These are phyloP conservation scores for Syzygium aqueum DNA, from an alignment of 345 rosid genomes.

Conservation along the genomic window DNA sequence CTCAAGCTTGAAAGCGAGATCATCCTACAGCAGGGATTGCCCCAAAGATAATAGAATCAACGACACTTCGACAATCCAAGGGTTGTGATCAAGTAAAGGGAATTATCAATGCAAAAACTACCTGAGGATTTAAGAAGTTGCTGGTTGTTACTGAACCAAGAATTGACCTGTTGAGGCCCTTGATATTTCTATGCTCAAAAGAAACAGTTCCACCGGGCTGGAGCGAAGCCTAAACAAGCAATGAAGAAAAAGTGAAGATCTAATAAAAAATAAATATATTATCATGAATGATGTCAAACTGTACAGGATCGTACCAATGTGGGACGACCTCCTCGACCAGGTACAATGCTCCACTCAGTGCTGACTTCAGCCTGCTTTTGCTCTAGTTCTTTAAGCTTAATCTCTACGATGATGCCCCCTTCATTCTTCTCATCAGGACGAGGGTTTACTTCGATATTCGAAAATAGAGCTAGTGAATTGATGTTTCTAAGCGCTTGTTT, in stretches of 20 bases:
- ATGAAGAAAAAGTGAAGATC: background rate
- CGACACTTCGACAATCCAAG: background rate
- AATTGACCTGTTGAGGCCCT: slow-evolving; percentile 87
- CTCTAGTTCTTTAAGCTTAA: slow-evolving; percentile 92
- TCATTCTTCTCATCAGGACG: slow-evolving; percentile 95
- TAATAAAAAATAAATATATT: background rate
- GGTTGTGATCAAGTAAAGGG: background rate
- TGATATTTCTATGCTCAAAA: slow-evolving; percentile 86
- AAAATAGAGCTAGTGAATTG: slow-evolving; percentile 72
- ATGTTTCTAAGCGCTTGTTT: slow-evolving; percentile 86
- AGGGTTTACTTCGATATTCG: slow-evolving; percentile 94
- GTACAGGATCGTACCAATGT: slow-evolving; percentile 43
- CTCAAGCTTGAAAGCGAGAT: slow-evolving; percentile 96
- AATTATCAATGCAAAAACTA: slow-evolving; percentile 11
- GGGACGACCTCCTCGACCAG: slow-evolving; percentile 97
- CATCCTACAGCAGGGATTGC: slow-evolving; percentile 46
- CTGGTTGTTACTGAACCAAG: slow-evolving; percentile 95
- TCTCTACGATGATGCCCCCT: slow-evolving; percentile 95
- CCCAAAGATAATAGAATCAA: background rate
- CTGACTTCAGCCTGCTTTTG: slow-evolving; percentile 99
- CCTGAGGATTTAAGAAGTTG: slow-evolving; percentile 95
- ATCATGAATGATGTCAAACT: background rate
- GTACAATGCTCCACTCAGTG: slow-evolving; percentile 98
- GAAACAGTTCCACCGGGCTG: slow-evolving; percentile 99
- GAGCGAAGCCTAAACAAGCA: slow-evolving; percentile 56